Percentiles rank a stretch among this genome's conserved stretches.
Conservation (phyloP, 2,329 filamentous ascomycete species). For the Colletotrichum chlorophyti region DNA sequence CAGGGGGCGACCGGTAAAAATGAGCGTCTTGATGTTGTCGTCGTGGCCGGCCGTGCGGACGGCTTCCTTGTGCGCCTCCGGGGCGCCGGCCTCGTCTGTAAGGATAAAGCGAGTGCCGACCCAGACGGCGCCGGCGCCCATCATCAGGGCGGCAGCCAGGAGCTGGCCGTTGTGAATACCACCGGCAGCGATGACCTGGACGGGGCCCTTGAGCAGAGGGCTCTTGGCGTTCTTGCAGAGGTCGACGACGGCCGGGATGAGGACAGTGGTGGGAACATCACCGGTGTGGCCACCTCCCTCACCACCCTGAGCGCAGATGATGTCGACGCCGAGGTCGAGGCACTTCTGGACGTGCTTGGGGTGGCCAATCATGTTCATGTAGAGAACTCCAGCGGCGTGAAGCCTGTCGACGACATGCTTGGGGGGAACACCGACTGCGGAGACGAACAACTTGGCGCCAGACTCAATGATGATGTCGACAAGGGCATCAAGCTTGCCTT, state of each 20-base stretch:
- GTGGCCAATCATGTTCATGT: constrained; percentile 99
- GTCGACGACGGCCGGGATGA: constrained; percentile 91
- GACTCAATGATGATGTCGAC: constrained; percentile 92
- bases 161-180: constrained; percentile 93
- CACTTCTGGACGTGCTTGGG: constrained; percentile 99
- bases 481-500: constrained; percentile 94
- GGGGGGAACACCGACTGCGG: constrained; percentile 92
- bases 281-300: constrained; percentile 98
- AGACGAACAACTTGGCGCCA: constrained; percentile 92
- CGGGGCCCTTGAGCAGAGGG: constrained; percentile 83
- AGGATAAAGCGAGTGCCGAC: constrained; percentile 96
- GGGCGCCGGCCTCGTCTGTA: constrained; percentile 91
- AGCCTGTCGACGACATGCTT: constrained; percentile 88
- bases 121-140: constrained; percentile 93
- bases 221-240: constrained; percentile 82
- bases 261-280: constrained; percentile 87
- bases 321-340: constrained; percentile 87
- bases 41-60: constrained; percentile 91
- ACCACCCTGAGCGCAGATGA: constrained; percentile 98
- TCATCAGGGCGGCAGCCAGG: constrained; percentile 87
- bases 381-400: constrained; percentile 85
- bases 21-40: constrained; percentile 96
- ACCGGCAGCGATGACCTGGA: constrained; percentile 92
- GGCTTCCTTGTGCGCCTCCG: constrained; percentile 92
- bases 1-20: constrained; percentile 96